Base-by-base conservation (phyloP, 2,329 filamentous ascomycete genomes). In the Colletotrichum destructivum region DNA sequence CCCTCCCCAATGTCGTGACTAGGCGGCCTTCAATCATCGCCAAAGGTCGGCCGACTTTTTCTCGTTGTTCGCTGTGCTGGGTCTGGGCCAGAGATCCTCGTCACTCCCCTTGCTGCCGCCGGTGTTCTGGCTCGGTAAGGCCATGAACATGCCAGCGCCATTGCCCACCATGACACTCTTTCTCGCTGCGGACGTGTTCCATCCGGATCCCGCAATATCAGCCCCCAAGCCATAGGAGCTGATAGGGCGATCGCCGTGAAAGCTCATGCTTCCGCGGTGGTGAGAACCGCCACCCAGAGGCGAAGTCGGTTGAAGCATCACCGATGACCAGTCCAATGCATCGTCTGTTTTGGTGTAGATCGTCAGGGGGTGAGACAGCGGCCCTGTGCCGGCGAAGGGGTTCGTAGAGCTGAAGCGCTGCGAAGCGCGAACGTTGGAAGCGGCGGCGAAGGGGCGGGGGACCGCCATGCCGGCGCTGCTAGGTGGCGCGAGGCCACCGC, bases 271-370 rank as follows among this genome's bases (percentile, higher is more conserved):
- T 21, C 69, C 69, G 49, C 68, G 40, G 57, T 64, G 69, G 57
- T 64, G 68, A 38, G 71, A 26, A 18, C 56, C 55, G 6, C 74
- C 74, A 11, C 74, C 70, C 9, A 64, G 71, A 66, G 26, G 74
- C 68, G 42, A 78, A 74, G 60, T 78, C 75, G 16, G 81, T 79
- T 69, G 82, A 78, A 90, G 84, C 66, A 86, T 84, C 59, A 88
- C 84, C 77, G 89, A 89, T 66, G 87, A 88, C 89, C 89, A 91
- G 75, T 88, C 85, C 51, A 88, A 81, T 72, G 87, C 85, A 75
- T 90, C 88, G 63, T 89, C 86, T 73, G 86, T 85, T 79, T 90
- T 90, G 68, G 87, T 89, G 73, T 89, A 91, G 26, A 91, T 85
- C 74, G 90, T 88, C 40, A 91, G 86, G 8, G 86, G 88, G 69